These are phyloP conservation scores for Sporothrix brunneoviolacea DNA, from an alignment of 2,329 filamentous ascomycete genomes.

Conservation along the genomic window DNA sequence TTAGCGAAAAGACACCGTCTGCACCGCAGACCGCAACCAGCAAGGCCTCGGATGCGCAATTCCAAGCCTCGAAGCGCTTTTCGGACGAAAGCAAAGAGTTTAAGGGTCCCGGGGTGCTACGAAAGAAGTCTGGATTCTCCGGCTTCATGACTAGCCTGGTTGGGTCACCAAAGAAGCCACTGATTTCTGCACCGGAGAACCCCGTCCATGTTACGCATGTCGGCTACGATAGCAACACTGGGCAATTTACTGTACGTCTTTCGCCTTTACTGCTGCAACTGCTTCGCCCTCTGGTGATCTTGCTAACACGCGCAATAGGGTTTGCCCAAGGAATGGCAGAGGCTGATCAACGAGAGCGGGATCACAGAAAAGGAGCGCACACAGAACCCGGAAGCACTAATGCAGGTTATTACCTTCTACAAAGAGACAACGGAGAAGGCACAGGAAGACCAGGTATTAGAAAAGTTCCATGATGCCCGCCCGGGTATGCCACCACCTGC, in stretches of 20 bases:
- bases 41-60: slow-evolving; percentile 36
- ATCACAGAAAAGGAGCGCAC: slow-evolving; percentile 95
- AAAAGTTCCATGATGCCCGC: slow-evolving; percentile 90
- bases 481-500: slow-evolving; percentile 40
- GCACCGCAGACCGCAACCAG: slow-evolving; percentile 17
- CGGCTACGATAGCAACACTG: slow-evolving; percentile 91
- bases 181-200: slow-evolving; percentile 97
- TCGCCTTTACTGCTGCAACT: too few species aligned
- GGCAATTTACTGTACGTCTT: slow-evolving; percentile 80
- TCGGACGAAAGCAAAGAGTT: slow-evolving; percentile 69
- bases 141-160: slow-evolving; percentile 79
- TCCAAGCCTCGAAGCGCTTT: slow-evolving; percentile 60
- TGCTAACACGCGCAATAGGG: slow-evolving; percentile 48
- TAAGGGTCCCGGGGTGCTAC: slow-evolving; percentile 51
- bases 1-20: slow-evolving; percentile 39
- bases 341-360: slow-evolving; percentile 87
- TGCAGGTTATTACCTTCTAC: slow-evolving; percentile 94
- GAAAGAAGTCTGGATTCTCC: slow-evolving; percentile 85
- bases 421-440: slow-evolving; percentile 81
- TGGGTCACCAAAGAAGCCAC: slow-evolving; percentile 78
- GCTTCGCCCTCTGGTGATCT: neutral
- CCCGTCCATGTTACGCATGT: slow-evolving; percentile 97
- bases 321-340: slow-evolving; percentile 95
- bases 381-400: slow-evolving; percentile 90
- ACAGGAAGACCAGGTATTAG: slow-evolving; percentile 81